Base-by-base conservation (phyloP, 371 early-diverging fungal genomes). In the Mucor irregularis region DNA sequence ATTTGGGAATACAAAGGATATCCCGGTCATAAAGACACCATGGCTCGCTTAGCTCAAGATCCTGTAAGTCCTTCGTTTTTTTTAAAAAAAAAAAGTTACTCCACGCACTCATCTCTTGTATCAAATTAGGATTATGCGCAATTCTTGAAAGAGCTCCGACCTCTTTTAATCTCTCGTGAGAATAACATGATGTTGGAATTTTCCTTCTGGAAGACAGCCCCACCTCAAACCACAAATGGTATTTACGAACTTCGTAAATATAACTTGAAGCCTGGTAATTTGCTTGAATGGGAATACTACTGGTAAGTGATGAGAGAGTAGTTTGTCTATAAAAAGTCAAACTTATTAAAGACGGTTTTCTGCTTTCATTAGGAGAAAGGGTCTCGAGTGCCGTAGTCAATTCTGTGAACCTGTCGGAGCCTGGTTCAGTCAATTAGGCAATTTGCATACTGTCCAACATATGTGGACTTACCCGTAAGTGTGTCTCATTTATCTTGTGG, bases 1-100 rank as follows among this genome's bases (percentile, higher is more conserved):
- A 86, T 96, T 61, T 95, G 95, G 95, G 93, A 96, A 71, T 95
- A 93, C 76, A 81, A 91, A 56, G 90, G 92, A 6, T 96, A 95
- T 65, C 80, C 79, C 8, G 93, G 91, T n/a, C 89, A 91, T 66
- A 61, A 80, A 29, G 69, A 78, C 19, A 84, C 86, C 2, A 72
- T 76, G 64, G 64, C 69, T 16, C 68, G 79, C 25, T 61, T 89
- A 37, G 62, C 76, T 51, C 49, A 76, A 38, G 86, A 92, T 62
- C 64, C 80, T 48, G 84, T 81, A 78, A 67, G 78, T 58, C 4
- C 3, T 7, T 43, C 14, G 6, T 45, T 19, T 19, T 9, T 17
- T n/a, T 31, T 8, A 24, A 31, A 22, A 37, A 49, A 19, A 5
- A 30, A 6, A 16, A n/a, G 28, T 6, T 45, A 6, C 19, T 22